Evolutionary conservation across 1,139 yeast genomes (phyloP).

Genomic region (Hansenula lynferdii): DNA sequence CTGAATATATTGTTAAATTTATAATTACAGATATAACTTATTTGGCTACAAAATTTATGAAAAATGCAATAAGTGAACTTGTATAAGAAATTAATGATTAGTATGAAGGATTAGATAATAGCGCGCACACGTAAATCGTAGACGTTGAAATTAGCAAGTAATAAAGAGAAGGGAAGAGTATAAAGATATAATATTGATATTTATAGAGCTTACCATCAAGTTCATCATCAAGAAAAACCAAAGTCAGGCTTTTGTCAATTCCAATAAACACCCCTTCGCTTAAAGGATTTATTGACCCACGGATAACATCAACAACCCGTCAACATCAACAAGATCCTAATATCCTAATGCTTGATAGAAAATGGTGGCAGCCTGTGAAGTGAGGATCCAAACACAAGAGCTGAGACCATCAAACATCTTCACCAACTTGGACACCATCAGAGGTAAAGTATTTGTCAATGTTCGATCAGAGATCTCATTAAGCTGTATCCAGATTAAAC

Average conservation of each 20-base stretch:
- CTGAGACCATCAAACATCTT: conserved; percentile 1
- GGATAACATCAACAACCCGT: no score
- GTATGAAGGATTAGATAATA: no score
- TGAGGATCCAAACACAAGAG: conserved; percentile 17
- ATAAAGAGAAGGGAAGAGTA: not conserved
- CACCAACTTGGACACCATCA: conserved; percentile 19
- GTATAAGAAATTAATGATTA: not conserved
- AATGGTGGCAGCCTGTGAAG: conserved; percentile 16
- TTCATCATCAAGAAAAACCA: no score
- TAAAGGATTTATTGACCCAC: no score
- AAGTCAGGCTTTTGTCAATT: no score
- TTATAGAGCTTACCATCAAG: no score
- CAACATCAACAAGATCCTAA: not conserved
- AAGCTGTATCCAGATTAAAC: conserved; percentile 48
- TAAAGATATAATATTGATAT: not conserved
- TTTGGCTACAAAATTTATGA: not conserved
- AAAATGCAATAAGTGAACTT: not conserved
- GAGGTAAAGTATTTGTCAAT: conserved; percentile 42
- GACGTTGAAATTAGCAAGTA: not conserved
- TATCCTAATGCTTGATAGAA: not conserved
- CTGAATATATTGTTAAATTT: conserved; percentile 3
- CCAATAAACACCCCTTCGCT: no score
- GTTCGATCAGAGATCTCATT: conserved; percentile 43
- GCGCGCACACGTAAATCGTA: no score
- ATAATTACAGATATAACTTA: not conserved